Base-by-base conservation (phyloP, 768 basidiomycete species). In the Coprinellus micaceus region DNA sequence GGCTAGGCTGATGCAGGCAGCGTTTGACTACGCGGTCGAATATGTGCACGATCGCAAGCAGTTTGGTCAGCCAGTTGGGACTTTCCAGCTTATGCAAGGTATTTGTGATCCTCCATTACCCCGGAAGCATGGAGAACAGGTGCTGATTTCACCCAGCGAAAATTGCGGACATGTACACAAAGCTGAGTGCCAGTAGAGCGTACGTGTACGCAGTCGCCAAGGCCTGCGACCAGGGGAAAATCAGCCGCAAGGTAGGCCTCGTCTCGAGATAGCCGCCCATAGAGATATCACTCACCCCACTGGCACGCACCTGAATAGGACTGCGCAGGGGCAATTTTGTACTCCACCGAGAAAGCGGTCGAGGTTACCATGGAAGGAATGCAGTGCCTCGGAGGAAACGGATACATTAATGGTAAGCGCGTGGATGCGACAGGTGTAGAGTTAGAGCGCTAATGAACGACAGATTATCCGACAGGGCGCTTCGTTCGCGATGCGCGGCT, bases 51-150 rank as follows among this genome's bases (percentile, higher is more conserved):
- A 94, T 54, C 81, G 95, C 60, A 84, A 92, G 70, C 95, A 98
- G 67, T 98, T 98, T 62, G 91, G 88, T 36, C 83, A 83, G 64
- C 85, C 88, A 10, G 80, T 98, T 41, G 95, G 90, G 21, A 88
- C 88, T 30, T 96, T 97, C 78, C 94, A 97, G 70, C 67, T 97
- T 55, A 97, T 98, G 91, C 95, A 97, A 82, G 94, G 94, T 84
- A 66, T 64, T 12, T 3, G 74, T 59, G 19, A 22, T 48, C 49
- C 53, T 49, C 29, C 15, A 40, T 45, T 48, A 58, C 52, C 57
- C 28, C 64, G 43, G 24, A 25, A 21, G 45, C 59, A 47, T 22
- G 61, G 57, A 58, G 25, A 22, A 47, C 47, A 24, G 44, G 17
- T 22, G 17, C 9, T 46, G 22, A 15, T 39, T n/a, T n/a, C n/a